A percentile compares a stretch with the other conserved stretches of the same genome.
Conservation (phyloP, 352 stramenopile species). For the Phytopythium vexans region DNA sequence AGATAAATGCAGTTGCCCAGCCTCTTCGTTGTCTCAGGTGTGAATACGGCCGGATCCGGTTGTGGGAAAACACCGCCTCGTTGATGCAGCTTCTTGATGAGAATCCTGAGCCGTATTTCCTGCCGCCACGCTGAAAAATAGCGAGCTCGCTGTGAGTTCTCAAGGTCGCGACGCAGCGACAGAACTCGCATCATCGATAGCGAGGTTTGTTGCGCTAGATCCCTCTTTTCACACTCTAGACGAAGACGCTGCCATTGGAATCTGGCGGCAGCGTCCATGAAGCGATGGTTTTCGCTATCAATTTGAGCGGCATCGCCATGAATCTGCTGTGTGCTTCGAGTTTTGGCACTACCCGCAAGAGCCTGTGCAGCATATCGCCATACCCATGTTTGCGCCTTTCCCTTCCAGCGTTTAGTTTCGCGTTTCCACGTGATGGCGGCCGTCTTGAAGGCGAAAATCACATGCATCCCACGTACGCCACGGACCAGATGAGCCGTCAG, state of each 20-base stretch:
- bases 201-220: too few relatives aligned
- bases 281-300: too few relatives aligned
- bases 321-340: too few relatives aligned
- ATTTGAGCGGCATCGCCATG: too few relatives aligned
- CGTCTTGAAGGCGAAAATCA: background rate
- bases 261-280: too few relatives aligned
- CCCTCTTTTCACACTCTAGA: too few relatives aligned
- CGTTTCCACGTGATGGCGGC: background rate
- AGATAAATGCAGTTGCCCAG: constrained; percentile 45
- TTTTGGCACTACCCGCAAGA: background rate
- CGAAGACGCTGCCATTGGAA: too few relatives aligned
- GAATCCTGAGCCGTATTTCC: too few relatives aligned
- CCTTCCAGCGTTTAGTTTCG: background rate
- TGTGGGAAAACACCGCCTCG: constrained; percentile 8
- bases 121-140: too few relatives aligned
- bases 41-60: constrained; percentile 5
- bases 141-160: too few relatives aligned
- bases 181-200: too few relatives aligned
- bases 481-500: background rate
- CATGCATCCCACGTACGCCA: background rate
- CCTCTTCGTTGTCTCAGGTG: constrained; percentile 24
- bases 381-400: background rate
- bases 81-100: constrained; percentile 4
- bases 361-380: background rate
- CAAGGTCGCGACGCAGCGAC: too few relatives aligned